These are phyloP conservation scores for Cladosporium sp. DNA, from an alignment of 2,329 filamentous ascomycete genomes.

Conservation along the genomic window DNA sequence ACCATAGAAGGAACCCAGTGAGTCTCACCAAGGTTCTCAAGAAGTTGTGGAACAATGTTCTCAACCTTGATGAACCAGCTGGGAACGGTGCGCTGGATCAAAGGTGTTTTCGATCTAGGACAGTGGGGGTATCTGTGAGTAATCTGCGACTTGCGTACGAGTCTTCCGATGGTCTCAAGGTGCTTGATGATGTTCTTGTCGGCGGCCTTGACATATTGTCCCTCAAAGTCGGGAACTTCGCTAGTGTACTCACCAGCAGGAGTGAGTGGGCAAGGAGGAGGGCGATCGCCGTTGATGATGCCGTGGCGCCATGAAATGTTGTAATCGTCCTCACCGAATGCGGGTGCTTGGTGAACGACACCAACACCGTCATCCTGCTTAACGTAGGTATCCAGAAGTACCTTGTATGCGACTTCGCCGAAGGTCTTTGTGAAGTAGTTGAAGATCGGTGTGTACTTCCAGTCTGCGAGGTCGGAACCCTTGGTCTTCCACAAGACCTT, in stretches of 20 bases:
- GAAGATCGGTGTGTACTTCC: constrained; percentile 86
- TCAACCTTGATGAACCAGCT: constrained; percentile 93
- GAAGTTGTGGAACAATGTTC: constrained; percentile 77
- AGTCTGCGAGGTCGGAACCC: constrained; percentile 80
- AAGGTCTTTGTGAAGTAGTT: constrained; percentile 87
- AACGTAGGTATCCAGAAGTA: constrained; percentile 80
- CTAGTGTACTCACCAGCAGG: constrained; percentile 74
- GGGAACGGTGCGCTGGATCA: constrained; percentile 88
- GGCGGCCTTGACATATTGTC: constrained; percentile 84
- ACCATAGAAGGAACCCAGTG: constrained; percentile 91
- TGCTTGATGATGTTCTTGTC: constrained; percentile 92
- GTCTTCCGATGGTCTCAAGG: constrained; percentile 68
- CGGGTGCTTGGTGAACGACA: constrained; percentile 88
- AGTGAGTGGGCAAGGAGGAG: constrained; percentile 89
- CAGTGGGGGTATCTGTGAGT: constrained; percentile 93
- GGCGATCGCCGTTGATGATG: constrained; percentile 69
- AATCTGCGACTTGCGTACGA: constrained; percentile 82
- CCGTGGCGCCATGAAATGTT: constrained; percentile 71
- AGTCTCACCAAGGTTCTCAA: constrained; percentile 82
- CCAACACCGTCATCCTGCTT: constrained; percentile 87
- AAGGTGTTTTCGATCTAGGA: constrained; percentile 87
- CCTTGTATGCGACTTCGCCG: constrained; percentile 76
- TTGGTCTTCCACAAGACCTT: constrained; percentile 70
- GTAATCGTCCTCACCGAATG: constrained; percentile 96
- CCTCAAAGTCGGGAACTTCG: constrained; percentile 74